Evolutionary conservation across 208 protist genomes (phyloP), one percentile per base, ranked within the genome.

Genomic region (Leishmania mexicana): DNA sequence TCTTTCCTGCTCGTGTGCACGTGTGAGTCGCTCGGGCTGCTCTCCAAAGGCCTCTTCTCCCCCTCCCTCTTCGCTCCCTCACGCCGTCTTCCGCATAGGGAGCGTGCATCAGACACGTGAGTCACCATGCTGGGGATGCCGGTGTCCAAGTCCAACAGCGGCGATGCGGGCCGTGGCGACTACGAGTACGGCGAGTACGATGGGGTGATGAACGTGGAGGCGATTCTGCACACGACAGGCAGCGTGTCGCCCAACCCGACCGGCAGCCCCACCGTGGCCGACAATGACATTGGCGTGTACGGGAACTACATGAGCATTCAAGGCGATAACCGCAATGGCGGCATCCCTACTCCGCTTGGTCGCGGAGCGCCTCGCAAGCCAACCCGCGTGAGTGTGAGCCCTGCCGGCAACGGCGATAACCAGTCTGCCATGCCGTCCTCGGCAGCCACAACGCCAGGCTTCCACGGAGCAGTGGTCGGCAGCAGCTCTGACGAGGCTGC

Each of bases 171-270:
- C 15, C 47, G 35, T 3, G 58, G 74, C 35, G 75, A 68, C 60
- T 85, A 85, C 64, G 62, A 79, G 42, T 85, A 79, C 45, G 70
- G 81, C 38, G 81, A 81, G 62, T 85, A 85, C 78, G 78, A 81
- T 38, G 81, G 81, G n/a, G 67, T 85, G 21, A 78, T 81, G 38
- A 77, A 81, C 76, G 70, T 85, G 71, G 81, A 85, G 57, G 68
- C 78, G 21, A 57, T 85, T 42, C 64, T 85, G 5, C 81, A 84
- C 70, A 57, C 71, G 10, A 58, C 71, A 28, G 5, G 15, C n/a
- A 35, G 75, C 21, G 54, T 13, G 15, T 47, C 75, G 19, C 75
- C 54, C 28, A 78, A 40, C 24, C 42, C 51, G 70, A 65, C 68
- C 42, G 57, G 5, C 54, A 78, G 49, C 51, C 38, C 81, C 62